A percentile compares a stretch with the other conserved stretches of the same genome.
These are phyloP conservation scores for Stentor coeruleus DNA, from an alignment of 73 alveolate species.

Conservation along the genomic window DNA sequence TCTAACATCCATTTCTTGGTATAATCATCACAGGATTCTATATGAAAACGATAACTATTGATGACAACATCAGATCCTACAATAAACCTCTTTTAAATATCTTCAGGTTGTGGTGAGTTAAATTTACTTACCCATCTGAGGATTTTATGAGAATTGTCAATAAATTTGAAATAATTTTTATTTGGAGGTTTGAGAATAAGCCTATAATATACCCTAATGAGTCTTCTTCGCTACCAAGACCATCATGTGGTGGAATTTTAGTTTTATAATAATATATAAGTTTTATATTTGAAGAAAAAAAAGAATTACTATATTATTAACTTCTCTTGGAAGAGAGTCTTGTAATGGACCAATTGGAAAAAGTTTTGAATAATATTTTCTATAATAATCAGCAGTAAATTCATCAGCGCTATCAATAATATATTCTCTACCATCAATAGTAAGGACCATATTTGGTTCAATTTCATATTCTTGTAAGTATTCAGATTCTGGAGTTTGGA, in stretches of 20 bases:
- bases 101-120: constrained; percentile 81
- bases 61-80: constrained; percentile 75
- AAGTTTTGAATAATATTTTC: constrained; percentile 66
- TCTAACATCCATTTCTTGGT: constrained; percentile 73
- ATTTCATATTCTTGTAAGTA: constrained; percentile 76
- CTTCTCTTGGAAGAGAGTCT: constrained; percentile 64
- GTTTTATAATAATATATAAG: constrained; percentile 39
- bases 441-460: constrained; percentile 60
- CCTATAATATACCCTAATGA: constrained; percentile 83
- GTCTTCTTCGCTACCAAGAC: constrained; percentile 94
- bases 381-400: constrained; percentile 75
- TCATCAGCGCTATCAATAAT: constrained; percentile 82
- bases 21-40: constrained; percentile 74
- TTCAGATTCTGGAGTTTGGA: constrained; percentile 75
- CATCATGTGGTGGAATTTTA: constrained; percentile 97
- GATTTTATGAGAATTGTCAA: constrained; percentile 83
- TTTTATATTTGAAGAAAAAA: too few relatives aligned
- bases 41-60: constrained; percentile 73
- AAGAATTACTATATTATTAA: constrained; percentile 36
- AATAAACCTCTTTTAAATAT: too few relatives aligned
- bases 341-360: constrained; percentile 81
- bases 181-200: constrained; percentile 78
- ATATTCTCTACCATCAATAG: constrained; percentile 80
- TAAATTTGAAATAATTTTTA: constrained; percentile 91
- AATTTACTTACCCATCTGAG: constrained; percentile 84